Evolutionary conservation across 202 grass and related monocot genomes (phyloP).

Genomic region (Cymbopogon flexuosus): DNA sequence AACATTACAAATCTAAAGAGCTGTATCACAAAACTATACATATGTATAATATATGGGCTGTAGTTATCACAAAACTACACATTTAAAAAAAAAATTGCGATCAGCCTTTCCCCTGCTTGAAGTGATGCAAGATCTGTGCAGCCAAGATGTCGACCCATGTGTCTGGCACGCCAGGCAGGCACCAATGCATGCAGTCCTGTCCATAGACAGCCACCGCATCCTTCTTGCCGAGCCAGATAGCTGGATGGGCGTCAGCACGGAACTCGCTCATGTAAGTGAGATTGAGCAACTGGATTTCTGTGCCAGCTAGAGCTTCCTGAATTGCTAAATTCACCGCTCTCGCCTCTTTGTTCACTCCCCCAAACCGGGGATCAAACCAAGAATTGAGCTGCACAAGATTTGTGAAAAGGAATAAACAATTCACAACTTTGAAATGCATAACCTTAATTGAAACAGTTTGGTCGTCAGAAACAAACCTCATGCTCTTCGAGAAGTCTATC

Average conservation of each 20-base stretch:
- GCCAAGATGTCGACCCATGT: conserved; percentile 81
- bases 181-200: conserved; percentile 99
- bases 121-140: conserved; percentile 52
- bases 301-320: conserved; percentile 39
- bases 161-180: conserved; percentile 84
- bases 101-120: conserved; percentile 26
- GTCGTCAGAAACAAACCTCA: conserved; percentile 41
- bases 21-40: background rate
- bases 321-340: conserved; percentile 61
- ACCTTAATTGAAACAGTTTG: background rate
- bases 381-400: conserved; percentile 52
- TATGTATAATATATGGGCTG: background rate
- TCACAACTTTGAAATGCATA: background rate
- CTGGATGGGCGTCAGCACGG: conserved; percentile 80
- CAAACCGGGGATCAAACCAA: conserved; percentile 69
- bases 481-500: conserved; percentile 52
- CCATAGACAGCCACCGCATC: conserved; percentile 74
- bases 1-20: background rate
- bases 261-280: conserved; percentile 92
- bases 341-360: conserved; percentile 69
- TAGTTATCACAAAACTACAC: background rate
- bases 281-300: conserved; percentile 62
- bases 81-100: background rate
- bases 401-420: background rate
- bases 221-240: conserved; percentile 94